Base-by-base conservation (phyloP, 2,329 filamentous ascomycete genomes). In the Lecanicillium sp. region DNA sequence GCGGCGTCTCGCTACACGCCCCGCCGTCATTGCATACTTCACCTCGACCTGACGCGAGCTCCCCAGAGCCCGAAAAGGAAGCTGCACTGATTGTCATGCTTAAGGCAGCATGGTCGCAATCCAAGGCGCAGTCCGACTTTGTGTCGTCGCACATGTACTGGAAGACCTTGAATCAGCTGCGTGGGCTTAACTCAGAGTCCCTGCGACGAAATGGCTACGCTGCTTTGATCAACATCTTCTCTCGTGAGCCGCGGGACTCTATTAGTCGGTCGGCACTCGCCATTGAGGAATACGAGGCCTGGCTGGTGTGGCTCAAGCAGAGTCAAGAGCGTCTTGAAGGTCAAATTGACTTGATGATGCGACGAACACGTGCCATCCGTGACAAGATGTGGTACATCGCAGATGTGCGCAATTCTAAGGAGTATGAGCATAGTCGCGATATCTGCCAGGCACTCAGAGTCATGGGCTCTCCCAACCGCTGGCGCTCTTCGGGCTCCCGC, bases 371-470 rank as follows among this genome's bases (percentile, higher is more conserved):
- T 49, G 83, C 85, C 19, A 74, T 96, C 32, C 81, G 93, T 35
- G 87, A 95, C 63, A 97, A 97, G 73, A 95, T 97, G 87, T 98
- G 93, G 93, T 98, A 95, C 63, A 87, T 93, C 51, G 91, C 87
- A 1, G 90, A 96, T 63, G 90, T 97, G 23, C 85, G 88, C 53
- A 90, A 91, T 58, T 96, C 93, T 4, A 86, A 83, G 41, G 81
- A 83, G 9, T 97, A 96, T 59, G 87, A 93, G 51, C 86, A 94
- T 56, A 89, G 88, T 32, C 84, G 84, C 50, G 88, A 91, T 54
- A 84, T 97, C 39, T 87, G 90, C 5, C 78, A 87, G 51, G 93
- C 91, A 4, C 71, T 98, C 42, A 94, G 93, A 65, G 89, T 86
- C 7, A 97, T 98, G 93, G 86, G 84, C 52, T 71, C 81, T 66